Base-by-base conservation (phyloP, 208 protist genomes). In the Eutreptiella sp. region DNA sequence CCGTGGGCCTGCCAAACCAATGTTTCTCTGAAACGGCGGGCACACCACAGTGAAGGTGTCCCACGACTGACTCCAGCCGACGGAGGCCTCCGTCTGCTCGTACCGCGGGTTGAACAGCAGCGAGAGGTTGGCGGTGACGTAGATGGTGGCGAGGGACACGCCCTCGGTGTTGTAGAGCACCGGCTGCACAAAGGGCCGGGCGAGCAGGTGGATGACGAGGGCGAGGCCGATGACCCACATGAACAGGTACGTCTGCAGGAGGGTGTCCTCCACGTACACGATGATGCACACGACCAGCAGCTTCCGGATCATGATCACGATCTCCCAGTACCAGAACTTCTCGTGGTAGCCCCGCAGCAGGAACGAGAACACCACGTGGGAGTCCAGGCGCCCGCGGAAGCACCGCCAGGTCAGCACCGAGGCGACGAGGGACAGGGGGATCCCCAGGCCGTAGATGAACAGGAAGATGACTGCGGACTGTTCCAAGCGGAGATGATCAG, bases 201-300 rank as follows among this genome's bases (percentile, higher is more conserved):
- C 27, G 16, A 35, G 63, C 11, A 64, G 24, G 19, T 64, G 46
- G 16, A 64, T 7, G 26, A 62, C n/a, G n/a, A 64, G 7, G 32
- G 16, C 46, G 28, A 64, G 4, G 9, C 48, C 27, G 19, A 64
- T 62, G 11, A 63, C 14, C 58, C 58, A 64, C 58, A 62, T 64
- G 9, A 9, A 43, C 21, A 9, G 4, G 32, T 58, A 58, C 43
- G 50, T 39, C 34, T 64, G 58, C 7, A 58, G n/a, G n/a, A 43
- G 46, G 14, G 5, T 7, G 38, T 60, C 43, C 32, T 5, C 21
- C 4, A 64, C 16, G 11, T 34, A 61, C 53, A 66, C 60, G 28
- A 58, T 16, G 4, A 65, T n/a, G 7, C 11, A 3, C 19, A 63
- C 60, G 7, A 66, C 7, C 4, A 65, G 26, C 60, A 66, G n/a